phyloP scores from a whole-genome alignment of 2,329 filamentous ascomycete species.

The Fusarium sp. region DNA sequence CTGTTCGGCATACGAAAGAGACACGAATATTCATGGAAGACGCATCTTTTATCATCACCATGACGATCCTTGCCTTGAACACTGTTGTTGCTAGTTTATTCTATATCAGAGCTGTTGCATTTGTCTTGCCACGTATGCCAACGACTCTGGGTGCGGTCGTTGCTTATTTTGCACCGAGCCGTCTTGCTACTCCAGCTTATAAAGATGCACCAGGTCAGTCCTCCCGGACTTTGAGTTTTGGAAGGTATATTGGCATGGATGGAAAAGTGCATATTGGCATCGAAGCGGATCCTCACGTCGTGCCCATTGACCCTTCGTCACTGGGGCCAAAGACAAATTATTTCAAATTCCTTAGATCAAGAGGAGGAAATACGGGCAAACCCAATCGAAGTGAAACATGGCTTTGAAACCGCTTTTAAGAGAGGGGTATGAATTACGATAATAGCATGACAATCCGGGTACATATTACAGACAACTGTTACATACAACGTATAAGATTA shows the following conservation, averaged over 20 bases:
- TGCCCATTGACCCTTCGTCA: conserved; percentile 32
- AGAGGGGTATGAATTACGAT: not conserved
- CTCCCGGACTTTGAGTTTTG: conserved; percentile 59
- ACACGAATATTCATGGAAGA: conserved; percentile 63
- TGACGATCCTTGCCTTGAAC: conserved; percentile 59
- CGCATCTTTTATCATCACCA: conserved; percentile 59
- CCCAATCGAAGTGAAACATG: not conserved
- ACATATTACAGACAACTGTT: no score
- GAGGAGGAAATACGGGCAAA: not conserved
- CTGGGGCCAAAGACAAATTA: not conserved
- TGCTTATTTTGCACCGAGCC: conserved; percentile 61
- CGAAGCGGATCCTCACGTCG: conserved; percentile 61
- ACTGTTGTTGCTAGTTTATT: conserved; percentile 56
- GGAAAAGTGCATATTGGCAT: conserved; percentile 63
- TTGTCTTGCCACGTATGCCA: conserved; percentile 64
- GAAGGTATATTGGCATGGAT: conserved; percentile 62
- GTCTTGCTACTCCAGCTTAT: conserved; percentile 33
- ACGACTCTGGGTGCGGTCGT: conserved; percentile 62
- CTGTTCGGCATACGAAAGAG: conserved; percentile 43
- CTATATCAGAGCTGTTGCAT: conserved; percentile 56
- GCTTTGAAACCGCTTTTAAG: not conserved
- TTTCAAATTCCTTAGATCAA: not conserved
- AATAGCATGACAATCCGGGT: no score
- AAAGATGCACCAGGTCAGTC: not conserved
- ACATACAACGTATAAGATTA: no score